phyloP scores from a whole-genome alignment of 179 eudicot species.

The Beta corolliflora region DNA sequence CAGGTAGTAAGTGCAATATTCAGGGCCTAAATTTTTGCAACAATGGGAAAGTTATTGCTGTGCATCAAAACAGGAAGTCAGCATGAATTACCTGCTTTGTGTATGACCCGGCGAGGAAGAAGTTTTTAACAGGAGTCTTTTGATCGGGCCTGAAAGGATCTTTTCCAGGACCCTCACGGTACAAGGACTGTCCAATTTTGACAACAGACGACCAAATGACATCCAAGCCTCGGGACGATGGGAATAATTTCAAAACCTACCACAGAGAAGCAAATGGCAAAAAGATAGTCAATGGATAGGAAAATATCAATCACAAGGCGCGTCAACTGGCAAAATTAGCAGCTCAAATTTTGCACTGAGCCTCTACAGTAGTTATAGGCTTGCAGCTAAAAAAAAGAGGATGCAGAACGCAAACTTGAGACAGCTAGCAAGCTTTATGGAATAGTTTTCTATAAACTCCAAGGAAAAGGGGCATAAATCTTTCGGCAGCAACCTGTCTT shows the following conservation, averaged over 20 bases:
- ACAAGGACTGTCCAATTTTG: constrained; percentile 87
- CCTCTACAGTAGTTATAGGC: not conserved
- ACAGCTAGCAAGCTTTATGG: not conserved
- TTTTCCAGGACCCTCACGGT: constrained; percentile 94
- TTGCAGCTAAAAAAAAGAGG: not conserved
- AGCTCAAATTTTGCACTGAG: not conserved
- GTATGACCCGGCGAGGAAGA: constrained; percentile 96
- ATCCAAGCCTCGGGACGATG: constrained; percentile 91
- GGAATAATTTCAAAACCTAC: constrained; percentile 80
- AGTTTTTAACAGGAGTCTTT: constrained; percentile 83
- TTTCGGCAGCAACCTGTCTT: not conserved
- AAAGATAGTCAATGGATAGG: not conserved
- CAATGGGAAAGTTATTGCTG: not conserved
- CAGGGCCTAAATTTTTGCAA: not conserved
- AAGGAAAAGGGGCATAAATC: not conserved
- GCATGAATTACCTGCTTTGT: constrained; percentile 75
- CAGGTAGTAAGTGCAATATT: not conserved
- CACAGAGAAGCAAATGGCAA: constrained; percentile 3
- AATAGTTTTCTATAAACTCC: not conserved
- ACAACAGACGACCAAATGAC: constrained; percentile 94
- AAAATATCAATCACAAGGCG: too few relatives aligned
- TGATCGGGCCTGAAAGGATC: constrained; percentile 99
- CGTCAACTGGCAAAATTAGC: not conserved
- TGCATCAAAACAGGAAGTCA: not conserved
- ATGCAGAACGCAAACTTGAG: not conserved